Conservation (phyloP, 2,329 filamentous ascomycete species). For the Epichloe gansuensis region DNA sequence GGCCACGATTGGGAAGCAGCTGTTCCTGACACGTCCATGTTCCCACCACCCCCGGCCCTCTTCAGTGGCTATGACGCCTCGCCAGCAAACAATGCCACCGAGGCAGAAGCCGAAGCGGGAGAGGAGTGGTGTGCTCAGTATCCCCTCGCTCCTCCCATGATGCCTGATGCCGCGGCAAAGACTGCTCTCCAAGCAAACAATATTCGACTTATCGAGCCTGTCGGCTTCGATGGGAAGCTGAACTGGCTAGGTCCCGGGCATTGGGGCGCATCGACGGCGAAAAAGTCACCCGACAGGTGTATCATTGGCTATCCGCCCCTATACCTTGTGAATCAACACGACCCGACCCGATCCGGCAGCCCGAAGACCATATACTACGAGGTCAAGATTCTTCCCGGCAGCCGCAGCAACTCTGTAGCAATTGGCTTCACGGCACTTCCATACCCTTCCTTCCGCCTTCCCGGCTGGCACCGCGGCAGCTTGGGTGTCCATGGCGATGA, state of each 20-base stretch:
- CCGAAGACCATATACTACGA: slow-evolving; percentile 58
- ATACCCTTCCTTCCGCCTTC: slow-evolving; percentile 64
- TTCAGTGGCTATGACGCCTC: slow-evolving; percentile 51
- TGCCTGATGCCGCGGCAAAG: slow-evolving; percentile 32
- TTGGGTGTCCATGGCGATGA: slow-evolving; percentile 71
- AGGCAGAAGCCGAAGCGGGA: slow-evolving; percentile 49
- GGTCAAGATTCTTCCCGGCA: slow-evolving; percentile 39
- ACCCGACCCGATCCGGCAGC: slow-evolving; percentile 32
- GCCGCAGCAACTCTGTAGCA: slow-evolving; percentile 39
- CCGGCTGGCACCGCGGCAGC: slow-evolving; percentile 68
- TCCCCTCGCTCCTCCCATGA: slow-evolving; percentile 42
- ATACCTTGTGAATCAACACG: slow-evolving; percentile 48
- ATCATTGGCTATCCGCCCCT: slow-evolving; percentile 57
- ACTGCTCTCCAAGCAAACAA: slow-evolving; percentile 37
- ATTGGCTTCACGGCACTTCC: slow-evolving; percentile 61
- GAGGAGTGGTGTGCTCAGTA: slow-evolving; percentile 51
- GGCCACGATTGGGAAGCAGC: slow-evolving; percentile 58
- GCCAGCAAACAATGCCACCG: slow-evolving; percentile 55
- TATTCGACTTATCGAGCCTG: slow-evolving; percentile 40
- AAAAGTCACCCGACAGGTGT: slow-evolving; percentile 43
- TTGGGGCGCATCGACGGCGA: slow-evolving; percentile 34
- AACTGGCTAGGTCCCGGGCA: slow-evolving; percentile 32
- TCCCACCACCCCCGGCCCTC: slow-evolving; percentile 60
- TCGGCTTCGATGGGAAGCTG: slow-evolving; percentile 34
- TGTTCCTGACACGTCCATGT: slow-evolving; percentile 58